Conservation (phyloP, 2,329 filamentous ascomycete genomes). For the Fonsecaea pugnacius region DNA sequence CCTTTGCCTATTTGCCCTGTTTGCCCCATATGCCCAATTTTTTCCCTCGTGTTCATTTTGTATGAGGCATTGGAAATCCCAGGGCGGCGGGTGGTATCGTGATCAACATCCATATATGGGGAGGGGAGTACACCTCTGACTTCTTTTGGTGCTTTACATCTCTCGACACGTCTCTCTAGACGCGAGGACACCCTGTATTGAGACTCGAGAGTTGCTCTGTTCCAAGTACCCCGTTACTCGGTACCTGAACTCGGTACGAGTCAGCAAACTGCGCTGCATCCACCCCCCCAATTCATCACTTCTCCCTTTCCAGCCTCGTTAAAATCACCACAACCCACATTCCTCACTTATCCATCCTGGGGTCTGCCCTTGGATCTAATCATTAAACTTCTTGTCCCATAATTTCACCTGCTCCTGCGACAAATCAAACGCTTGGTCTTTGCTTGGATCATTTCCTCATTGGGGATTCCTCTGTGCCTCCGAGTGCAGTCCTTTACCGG, state of each 20-base stretch:
- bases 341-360: slow-evolving; percentile 1
- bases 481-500: background rate
- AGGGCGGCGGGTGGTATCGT: background rate
- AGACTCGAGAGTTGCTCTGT: background rate
- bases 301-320: slow-evolving; percentile 7
- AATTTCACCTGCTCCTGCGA: background rate
- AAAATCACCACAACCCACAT: slow-evolving; percentile 1
- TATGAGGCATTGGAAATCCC: background rate
- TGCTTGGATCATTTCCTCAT: slow-evolving; percentile 4
- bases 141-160: background rate
- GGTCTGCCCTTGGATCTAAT: slow-evolving; percentile 1
- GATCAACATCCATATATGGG: background rate
- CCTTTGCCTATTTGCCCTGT: background rate
- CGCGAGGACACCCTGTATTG: no score
- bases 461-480: background rate
- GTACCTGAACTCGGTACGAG: background rate
- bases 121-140: background rate
- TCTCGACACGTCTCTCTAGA: background rate
- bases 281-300: background rate
- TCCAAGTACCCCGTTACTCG: background rate
- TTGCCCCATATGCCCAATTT: background rate
- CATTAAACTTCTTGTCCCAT: slow-evolving; percentile 2
- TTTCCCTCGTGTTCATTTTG: slow-evolving; percentile 3
- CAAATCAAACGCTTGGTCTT: slow-evolving; percentile 4
- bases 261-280: slow-evolving; percentile 1